Evolutionary conservation across 352 stramenopile species (phyloP), one percentile per base, ranked within the genome.

Genomic region (Phytophthora gonapodyides): DNA sequence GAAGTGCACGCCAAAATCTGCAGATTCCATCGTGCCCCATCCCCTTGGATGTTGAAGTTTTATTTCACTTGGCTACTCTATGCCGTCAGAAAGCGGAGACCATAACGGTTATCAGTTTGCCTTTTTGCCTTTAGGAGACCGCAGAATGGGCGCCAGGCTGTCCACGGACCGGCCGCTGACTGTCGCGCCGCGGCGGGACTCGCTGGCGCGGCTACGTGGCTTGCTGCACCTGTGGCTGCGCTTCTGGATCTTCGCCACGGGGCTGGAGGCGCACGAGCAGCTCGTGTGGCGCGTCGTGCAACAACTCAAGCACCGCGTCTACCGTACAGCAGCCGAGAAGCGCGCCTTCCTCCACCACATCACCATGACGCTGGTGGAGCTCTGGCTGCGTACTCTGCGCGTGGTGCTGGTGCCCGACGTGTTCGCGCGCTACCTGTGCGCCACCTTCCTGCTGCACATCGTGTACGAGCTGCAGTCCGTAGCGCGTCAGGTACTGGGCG

Each of bases 161-260:
- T 67, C 67, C 51, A 72, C 43, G 15, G 41, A 45, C 7, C 46
- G 59, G 3, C 31, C 40, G 3, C 7, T 59, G 54, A 63, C 31
- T 16, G 64, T 68, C 21, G 62, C 52, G 5, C 59, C 53, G 58
- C 69, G 45, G 15, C 59, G 57, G 19, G 60, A 38, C 52, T 67
- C 56, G 34, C 16, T 78, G 2, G 15, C 30, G 10, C 64, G 71
- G 21, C 21, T 73, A 1, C 48, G 27, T 15, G 56, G 72, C 40
- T 67, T 81, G 17, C 7, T 89, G 38, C 65, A 82, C 53, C 43
- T 84, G 40, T 87, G 73, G 78, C n/a, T 80, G 63, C 84, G 86
- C 38, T 89, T 93, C 43, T 91, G 80, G 81, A 78, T 95, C 69
- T 93, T 87, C 64, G 66, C 82, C 41, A 93, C 78, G 24, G 84